Conservation (phyloP, 1,284 basidiomycete genomes). For the Ustilago hordei region DNA sequence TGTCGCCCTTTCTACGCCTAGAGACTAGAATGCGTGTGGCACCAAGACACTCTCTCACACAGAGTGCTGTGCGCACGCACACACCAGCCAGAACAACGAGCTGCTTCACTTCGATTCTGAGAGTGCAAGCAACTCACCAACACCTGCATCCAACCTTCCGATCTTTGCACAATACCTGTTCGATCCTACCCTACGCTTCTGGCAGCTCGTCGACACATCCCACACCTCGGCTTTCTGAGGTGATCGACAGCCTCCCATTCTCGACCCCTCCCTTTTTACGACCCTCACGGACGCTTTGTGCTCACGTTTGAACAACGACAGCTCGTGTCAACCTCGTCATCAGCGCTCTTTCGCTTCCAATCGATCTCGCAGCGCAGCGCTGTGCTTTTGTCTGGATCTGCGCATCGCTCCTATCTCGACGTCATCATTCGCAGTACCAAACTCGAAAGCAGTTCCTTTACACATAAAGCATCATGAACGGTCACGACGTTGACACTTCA, state of each 20-base stretch:
- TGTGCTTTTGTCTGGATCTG: neutral
- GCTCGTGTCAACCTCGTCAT: conserved; percentile 4
- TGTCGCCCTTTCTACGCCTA: neutral
- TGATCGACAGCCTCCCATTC: neutral
- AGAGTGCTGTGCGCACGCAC: neutral
- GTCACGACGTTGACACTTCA: conserved; percentile 20
- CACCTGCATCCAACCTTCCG: conserved; percentile 24
- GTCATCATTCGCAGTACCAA: neutral
- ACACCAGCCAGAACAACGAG: conserved; percentile 1
- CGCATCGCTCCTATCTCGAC: neutral
- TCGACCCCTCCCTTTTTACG: neutral
- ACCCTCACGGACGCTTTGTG: conserved; percentile 8
- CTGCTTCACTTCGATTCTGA: conserved; percentile 5
- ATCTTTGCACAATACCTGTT: conserved; percentile 17
- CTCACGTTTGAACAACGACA: neutral
- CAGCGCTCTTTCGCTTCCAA: neutral
- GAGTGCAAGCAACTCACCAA: neutral
- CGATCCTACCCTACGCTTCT: neutral
- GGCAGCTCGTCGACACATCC: conserved; percentile 18
- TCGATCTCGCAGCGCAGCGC: neutral
- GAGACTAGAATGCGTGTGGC: neutral
- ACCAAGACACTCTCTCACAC: neutral
- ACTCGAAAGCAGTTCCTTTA: neutral
- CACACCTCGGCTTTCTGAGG: neutral
- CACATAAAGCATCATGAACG: conserved; percentile 32